Percentiles rank a stretch among this genome's conserved stretches.
These are phyloP conservation scores for Naumovozyma baii DNA, from an alignment of 805 yeast genomes.

Conservation along the genomic window DNA sequence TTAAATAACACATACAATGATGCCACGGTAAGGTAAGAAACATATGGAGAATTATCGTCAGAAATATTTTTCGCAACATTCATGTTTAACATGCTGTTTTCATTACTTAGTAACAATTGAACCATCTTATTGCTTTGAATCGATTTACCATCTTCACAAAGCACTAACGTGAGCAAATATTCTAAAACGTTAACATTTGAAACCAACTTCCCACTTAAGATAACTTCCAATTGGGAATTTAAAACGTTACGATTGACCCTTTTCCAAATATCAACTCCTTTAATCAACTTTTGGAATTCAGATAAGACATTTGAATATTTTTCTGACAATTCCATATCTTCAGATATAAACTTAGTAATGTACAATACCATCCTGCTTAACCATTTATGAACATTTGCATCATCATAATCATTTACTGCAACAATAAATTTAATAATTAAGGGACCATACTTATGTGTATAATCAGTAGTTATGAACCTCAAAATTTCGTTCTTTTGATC, in stretches of 20 bases:
- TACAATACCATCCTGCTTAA: conserved; percentile 46
- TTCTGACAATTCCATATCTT: conserved; percentile 25
- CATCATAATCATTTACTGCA: conserved; percentile 9
- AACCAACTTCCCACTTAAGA: conserved; percentile 44
- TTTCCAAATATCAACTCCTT: conserved; percentile 30
- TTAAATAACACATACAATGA: conserved; percentile 42
- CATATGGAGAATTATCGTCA: conserved; percentile 5
- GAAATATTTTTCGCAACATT: conserved; percentile 11
- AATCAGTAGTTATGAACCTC: conserved; percentile 21
- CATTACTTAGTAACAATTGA: conserved; percentile 55
- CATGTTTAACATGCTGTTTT: conserved; percentile 29
- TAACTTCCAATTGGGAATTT: conserved; percentile 57
- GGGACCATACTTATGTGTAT: conserved; percentile 25
- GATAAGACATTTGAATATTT: conserved; percentile 30
- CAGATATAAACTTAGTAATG: conserved; percentile 57
- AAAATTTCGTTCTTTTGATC: conserved; percentile 22
- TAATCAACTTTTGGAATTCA: conserved; percentile 28
- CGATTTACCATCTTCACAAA: conserved; percentile 29
- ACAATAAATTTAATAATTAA: conserved; percentile 22
- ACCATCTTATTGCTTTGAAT: conserved; percentile 43
- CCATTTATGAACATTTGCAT: conserved; percentile 36
- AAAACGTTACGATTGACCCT: conserved; percentile 38
- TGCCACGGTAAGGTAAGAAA: conserved; percentile 37
- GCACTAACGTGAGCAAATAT: conserved; percentile 35
- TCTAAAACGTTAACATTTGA: conserved; percentile 34